Evolutionary conservation across 176 grass and related monocot genomes (phyloP), one percentile per base, ranked within the genome.

Genomic region (Avena atlantica): DNA sequence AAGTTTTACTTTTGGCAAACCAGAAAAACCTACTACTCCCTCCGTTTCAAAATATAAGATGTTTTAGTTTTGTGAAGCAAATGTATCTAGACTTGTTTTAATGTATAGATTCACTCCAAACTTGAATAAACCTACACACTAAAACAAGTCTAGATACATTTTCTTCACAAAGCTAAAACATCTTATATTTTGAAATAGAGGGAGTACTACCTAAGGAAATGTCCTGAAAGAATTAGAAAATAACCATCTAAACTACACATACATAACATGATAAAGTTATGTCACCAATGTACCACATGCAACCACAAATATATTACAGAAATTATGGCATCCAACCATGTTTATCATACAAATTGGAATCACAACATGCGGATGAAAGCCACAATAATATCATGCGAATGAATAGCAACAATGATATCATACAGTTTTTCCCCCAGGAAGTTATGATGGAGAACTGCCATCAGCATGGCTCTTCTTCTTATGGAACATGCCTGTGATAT

Each of bases 401-500:
- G 34, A 37, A 67, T 78, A 49, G 48, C 74, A 16, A 45, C 19
- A 12, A 20, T 71, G 89, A 70, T 8, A 91, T 92, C 87, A 98
- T 77, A 90, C 86, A 50, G 86, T 92, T 59, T 71, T 95, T 81
- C 63, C 91, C 7, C 88, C 90, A 36, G 93, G 91, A 69, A 89
- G 81, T 40, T 87, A 53, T 16, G 90, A 98, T 19, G 93, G 84
- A 14, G 93, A 92, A 72, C 87, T 83, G 55, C 83, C 81, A 63
- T 91, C 88, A 34, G 63, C 59, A 24, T 93, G 90, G 81, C 53
- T 73, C 84, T 92, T 98, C 83, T 90, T 93, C 88, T 91, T 98
- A 87, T 92, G 80, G 63, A 98, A 92, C 78, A 98, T 98, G 44
- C 81, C 67, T 16, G 85, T 89, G 14, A 98, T 87, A 70, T 90